Conservation (phyloP, 768 basidiomycete genomes). For the Termitomyces sp. region DNA sequence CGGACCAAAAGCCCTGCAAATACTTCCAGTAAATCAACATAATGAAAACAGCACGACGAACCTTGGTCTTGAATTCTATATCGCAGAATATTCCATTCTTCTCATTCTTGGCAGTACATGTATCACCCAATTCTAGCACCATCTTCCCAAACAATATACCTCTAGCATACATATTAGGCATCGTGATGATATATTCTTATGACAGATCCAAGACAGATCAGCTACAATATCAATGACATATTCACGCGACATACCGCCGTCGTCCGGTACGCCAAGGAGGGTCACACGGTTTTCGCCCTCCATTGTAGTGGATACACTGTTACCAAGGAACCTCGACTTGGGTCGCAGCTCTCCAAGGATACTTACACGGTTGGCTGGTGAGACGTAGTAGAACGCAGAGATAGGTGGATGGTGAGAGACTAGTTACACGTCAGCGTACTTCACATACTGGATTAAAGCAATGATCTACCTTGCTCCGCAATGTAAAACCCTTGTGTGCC, state of each 20-base stretch:
- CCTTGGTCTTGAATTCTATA: slow-evolving; percentile 98
- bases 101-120: slow-evolving; percentile 81
- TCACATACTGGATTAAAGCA: background rate
- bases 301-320: slow-evolving; percentile 94
- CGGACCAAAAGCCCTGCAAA: slow-evolving; percentile 89
- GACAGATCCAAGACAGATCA: background rate
- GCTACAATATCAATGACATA: background rate
- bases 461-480: slow-evolving; percentile 79
- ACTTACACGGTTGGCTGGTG: slow-evolving; percentile 81
- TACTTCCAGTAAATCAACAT: background rate
- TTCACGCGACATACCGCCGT: slow-evolving; percentile 63
- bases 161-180: slow-evolving; percentile 98
- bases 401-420: slow-evolving; percentile 95
- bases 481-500: slow-evolving; percentile 93
- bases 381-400: slow-evolving; percentile 94
- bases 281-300: slow-evolving; percentile 91
- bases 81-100: slow-evolving; percentile 72
- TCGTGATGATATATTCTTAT: slow-evolving; percentile 80
- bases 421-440: slow-evolving; percentile 24
- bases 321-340: slow-evolving; percentile 95
- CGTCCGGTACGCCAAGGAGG: slow-evolving; percentile 77
- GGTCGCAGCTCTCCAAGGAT: slow-evolving; percentile 94
- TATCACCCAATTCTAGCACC: slow-evolving; percentile 94
- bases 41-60: slow-evolving; percentile 22
- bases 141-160: slow-evolving; percentile 90